Evolutionary conservation across 768 basidiomycete species (phyloP), one percentile per base, ranked within the genome.

Genomic region (Tricholoma sp.): DNA sequence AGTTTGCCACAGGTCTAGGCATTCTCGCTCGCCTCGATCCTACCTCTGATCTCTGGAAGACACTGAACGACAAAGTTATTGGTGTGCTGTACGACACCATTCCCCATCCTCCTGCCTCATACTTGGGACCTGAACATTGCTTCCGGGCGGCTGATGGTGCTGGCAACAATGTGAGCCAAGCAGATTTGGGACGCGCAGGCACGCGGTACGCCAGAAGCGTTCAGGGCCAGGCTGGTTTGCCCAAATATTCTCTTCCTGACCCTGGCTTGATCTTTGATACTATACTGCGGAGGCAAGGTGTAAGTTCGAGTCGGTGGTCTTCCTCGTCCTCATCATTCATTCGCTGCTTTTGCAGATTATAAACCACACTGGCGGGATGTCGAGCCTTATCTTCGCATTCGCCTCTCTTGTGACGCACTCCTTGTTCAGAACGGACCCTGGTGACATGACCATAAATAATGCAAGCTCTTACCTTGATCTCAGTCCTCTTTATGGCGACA

Each of bases 231-330:
- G 68, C 69, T 36, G 72, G 74, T 8, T 58, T 78, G 31, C 72
- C 79, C 0, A 65, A 68, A 36, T 64, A 70, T 41, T 67, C 74
- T 9, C 74, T 84, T 2, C 85, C 85, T 12, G 83, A 84, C 57
- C 70, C 86, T 13, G 79, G 76, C 0, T 60, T 84, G 1, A 72
- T 90, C 28, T 90, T 86, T 54, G 88, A 90, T 57, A 71, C 74
- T 2, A 75, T 90, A 18, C 67, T 90, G 20, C 64, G 75, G 67
- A 64, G 66, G 52, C 73, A 56, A 61, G 68, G 49, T 56, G 78
- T 64, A 65, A 70, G 53, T 68, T 61, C 1, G 57, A 65, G 32
- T 57, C 69, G 50, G 63, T 62, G 39, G 63, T 65, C 34, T 66
- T 18, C 15, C 3, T 2, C 20, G 15, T 18, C 12, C 12, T 42